Evolutionary conservation across 495 filamentous ascomycete species (phyloP), one percentile per base, ranked within the genome.

Genomic region (Podospora fimiseda): DNA sequence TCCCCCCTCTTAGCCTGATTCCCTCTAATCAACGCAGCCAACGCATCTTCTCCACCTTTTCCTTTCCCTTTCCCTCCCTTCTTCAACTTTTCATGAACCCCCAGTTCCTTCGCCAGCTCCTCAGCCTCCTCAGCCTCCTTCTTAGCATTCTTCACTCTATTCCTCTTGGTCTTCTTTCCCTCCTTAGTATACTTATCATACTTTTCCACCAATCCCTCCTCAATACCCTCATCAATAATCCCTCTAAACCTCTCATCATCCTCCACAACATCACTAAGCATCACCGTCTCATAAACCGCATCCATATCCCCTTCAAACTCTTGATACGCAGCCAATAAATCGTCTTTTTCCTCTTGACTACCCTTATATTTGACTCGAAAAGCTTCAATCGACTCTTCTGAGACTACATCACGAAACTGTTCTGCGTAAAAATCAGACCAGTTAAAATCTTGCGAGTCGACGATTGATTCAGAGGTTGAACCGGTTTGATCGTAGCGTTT

Each of bases 401-500:
- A 87, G 37, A 96, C 74, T 27, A 86, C 74, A 37, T 88, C 84
- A 13, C 75, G 76, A 65, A 83, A 93, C 52, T 95, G 90, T 53
- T 82, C 82, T 19, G 83, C 80, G 74, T 89, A 97, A 75, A 92
- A 97, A 19, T 86, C 81, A 46, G 76, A 71, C 93, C 93, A 98
- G 74, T 88, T 79, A 73, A 97, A 97, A 60, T 85, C 88, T 36
- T 87, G 81, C 9, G 75, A 65, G 56, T 84, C 79, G 47, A 91
- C 70, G 24, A 81, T 72, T 15, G 81, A 83, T 59, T 95, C 91
- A 2, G 84, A 80, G 0, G 91, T 97, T 45, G 81, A 88, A 50
- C 93, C 93, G 0, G 92, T 96, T 51, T 76, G 74, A 65, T 98
- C 91, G 69, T 96, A 98, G 52, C 89, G 84, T 45, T 79, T 80